These are phyloP conservation scores for Thalassiosira mediterranea DNA, from an alignment of 352 stramenopile species.

Conservation along the genomic window DNA sequence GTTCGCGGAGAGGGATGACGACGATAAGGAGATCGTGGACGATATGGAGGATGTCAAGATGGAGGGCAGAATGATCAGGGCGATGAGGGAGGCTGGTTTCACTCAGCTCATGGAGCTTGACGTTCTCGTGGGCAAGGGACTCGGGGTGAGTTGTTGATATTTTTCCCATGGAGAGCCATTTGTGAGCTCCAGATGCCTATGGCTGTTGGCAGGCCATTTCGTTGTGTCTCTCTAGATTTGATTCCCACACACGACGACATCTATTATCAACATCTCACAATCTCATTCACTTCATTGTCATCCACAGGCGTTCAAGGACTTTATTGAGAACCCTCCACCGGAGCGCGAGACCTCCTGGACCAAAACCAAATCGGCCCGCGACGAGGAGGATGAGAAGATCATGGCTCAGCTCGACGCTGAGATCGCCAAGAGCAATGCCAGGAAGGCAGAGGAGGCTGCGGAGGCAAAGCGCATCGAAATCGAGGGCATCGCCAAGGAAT, in stretches of 20 bases:
- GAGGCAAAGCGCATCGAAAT: conserved; percentile 55
- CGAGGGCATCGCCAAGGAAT: conserved; percentile 70
- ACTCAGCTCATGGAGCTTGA: conserved; percentile 68
- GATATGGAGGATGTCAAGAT: conserved; percentile 61
- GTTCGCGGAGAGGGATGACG: conserved; percentile 11
- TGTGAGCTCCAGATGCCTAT: not conserved
- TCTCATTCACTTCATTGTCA: conserved; percentile 2
- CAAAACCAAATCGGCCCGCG: not conserved
- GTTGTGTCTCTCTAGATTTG: too few relatives aligned
- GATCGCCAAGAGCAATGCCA: conserved; percentile 16
- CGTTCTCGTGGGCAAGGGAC: conserved; percentile 64
- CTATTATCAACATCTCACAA: not conserved
- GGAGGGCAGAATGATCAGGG: conserved; percentile 61
- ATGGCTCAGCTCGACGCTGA: conserved; percentile 29
- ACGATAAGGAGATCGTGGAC: conserved; percentile 23
- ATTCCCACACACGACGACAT: too few relatives aligned
- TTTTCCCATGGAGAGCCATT: not conserved
- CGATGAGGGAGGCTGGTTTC: conserved; percentile 69
- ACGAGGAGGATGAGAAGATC: conserved; percentile 49
- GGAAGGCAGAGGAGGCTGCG: conserved; percentile 15
- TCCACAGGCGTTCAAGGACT: conserved; percentile 30
- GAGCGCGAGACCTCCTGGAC: conserved; percentile 12
- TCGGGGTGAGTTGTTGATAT: conserved; percentile 30
- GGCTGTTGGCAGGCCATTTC: too few relatives aligned
- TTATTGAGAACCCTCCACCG: conserved; percentile 11